Percentiles rank a stretch among this genome's conserved stretches.
These are phyloP conservation scores for Nakaseomyces kungkrabaensis DNA, from an alignment of 1,139 yeast species.

Conservation along the genomic window DNA sequence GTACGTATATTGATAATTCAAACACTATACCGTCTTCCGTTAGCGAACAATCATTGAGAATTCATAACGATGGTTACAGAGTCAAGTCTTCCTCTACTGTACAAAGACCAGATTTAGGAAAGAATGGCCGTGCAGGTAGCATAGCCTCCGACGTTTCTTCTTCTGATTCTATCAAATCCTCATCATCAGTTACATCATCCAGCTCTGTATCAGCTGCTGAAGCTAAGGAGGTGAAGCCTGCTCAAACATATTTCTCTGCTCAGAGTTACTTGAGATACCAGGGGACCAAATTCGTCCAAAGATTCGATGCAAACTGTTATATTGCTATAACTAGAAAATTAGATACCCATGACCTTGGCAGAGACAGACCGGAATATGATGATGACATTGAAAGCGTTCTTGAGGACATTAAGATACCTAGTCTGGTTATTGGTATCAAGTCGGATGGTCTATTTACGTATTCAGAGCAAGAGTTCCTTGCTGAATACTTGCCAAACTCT, in stretches of 20 bases:
- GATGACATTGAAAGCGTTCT: slow-evolving; percentile 40
- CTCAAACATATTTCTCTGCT: slow-evolving; percentile 88
- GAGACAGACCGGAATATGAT: slow-evolving; percentile 50
- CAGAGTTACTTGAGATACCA: slow-evolving; percentile 91
- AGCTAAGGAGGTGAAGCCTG: slow-evolving; percentile 34
- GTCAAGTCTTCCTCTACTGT: neutral
- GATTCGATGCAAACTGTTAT: slow-evolving; percentile 96
- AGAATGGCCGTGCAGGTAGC: slow-evolving; percentile 9
- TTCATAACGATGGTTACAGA: slow-evolving; percentile 55
- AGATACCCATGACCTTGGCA: slow-evolving; percentile 87
- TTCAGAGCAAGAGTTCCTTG: slow-evolving; percentile 80
- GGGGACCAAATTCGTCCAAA: slow-evolving; percentile 74
- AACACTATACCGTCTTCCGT: slow-evolving; percentile 28
- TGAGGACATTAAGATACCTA: slow-evolving; percentile 54
- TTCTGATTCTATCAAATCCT: slow-evolving; percentile 17
- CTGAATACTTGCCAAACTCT: slow-evolving; percentile 64
- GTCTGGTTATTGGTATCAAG: slow-evolving; percentile 76
- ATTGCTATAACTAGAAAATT: slow-evolving; percentile 85
- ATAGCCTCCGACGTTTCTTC: slow-evolving; percentile 14
- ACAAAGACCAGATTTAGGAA: neutral
- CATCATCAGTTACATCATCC: slow-evolving; percentile 23
- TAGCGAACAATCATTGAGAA: slow-evolving; percentile 46
- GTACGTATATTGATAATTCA: neutral
- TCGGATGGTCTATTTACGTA: slow-evolving; percentile 91
- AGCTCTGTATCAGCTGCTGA: slow-evolving; percentile 16